Conservation (phyloP, 768 basidiomycete species). For the Macrocybe gigantea region DNA sequence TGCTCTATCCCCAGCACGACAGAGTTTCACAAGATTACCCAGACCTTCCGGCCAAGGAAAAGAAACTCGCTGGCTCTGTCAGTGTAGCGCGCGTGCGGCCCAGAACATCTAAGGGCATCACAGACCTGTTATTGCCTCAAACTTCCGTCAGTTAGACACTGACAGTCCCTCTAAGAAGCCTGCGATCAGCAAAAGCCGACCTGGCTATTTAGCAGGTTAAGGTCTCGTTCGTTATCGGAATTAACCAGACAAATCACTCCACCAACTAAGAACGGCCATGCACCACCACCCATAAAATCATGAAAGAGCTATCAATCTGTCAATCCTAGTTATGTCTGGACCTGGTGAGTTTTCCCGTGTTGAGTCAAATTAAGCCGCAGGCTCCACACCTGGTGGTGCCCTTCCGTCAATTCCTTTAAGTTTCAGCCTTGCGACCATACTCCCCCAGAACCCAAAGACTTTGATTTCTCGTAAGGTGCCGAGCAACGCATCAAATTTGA, state of each 20-base stretch:
- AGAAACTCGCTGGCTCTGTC: conserved; percentile 81
- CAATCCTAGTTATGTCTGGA: conserved; percentile 58
- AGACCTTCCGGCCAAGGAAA: conserved; percentile 52
- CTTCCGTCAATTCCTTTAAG: conserved; percentile 83
- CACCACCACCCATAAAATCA: conserved; percentile 80
- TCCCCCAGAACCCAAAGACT: conserved; percentile 76
- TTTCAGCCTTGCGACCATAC: conserved; percentile 56
- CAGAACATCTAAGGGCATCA: conserved; percentile 90
- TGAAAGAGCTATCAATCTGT: conserved; percentile 71
- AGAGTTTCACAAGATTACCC: conserved; percentile 77
- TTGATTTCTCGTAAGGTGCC: conserved; percentile 85
- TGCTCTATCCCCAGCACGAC: conserved; percentile 85
- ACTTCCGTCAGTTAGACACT: conserved; percentile 78
- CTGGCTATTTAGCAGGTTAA: conserved; percentile 16
- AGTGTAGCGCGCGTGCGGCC: conserved; percentile 86
- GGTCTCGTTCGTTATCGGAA: conserved; percentile 92
- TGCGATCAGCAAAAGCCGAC: conserved; percentile 61
- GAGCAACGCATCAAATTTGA: conserved; percentile 65
- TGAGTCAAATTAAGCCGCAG: conserved; percentile 76
- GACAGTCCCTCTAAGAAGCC: conserved; percentile 87
- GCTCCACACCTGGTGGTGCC: conserved; percentile 74
- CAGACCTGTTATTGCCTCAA: conserved; percentile 90
- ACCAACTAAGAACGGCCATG: conserved; percentile 87
- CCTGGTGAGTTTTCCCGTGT: conserved; percentile 71
- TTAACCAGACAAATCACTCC: conserved; percentile 98